These are phyloP conservation scores for Trypanosoma grayi DNA, from an alignment of 208 protist species.

Conservation along the genomic window DNA sequence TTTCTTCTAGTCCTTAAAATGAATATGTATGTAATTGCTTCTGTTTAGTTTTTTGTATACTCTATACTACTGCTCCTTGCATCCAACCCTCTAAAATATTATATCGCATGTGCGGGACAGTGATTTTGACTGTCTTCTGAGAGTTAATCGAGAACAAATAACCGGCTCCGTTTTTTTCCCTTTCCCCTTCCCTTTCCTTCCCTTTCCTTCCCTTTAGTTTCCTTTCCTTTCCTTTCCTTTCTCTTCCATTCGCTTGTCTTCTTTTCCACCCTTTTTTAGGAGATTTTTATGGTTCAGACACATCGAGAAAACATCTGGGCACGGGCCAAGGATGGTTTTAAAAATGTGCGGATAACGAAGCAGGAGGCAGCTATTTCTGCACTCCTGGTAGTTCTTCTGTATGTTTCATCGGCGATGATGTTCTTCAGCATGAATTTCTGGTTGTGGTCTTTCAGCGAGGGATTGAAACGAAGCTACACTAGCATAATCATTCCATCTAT, in stretches of 20 bases:
- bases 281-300: conserved; percentile 3
- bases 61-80: too few species aligned
- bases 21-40: conserved; percentile 1
- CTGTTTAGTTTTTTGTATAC: neutral
- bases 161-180: too few species aligned
- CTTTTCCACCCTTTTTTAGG: conserved; percentile 5
- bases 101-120: too few species aligned
- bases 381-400: conserved; percentile 27
- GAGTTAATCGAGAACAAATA: too few species aligned
- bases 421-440: conserved; percentile 54
- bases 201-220: conserved; percentile 17
- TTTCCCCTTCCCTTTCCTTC: too few species aligned
- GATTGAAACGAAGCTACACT: conserved; percentile 36
- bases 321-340: neutral
- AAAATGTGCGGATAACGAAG: conserved; percentile 9
- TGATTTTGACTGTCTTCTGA: too few species aligned
- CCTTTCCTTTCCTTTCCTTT: conserved; percentile 10
- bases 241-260: conserved; percentile 17
- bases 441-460: conserved; percentile 40
- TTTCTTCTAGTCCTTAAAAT: conserved; percentile 21
- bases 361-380: conserved; percentile 5
- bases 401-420: conserved; percentile 39
- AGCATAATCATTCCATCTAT: conserved; percentile 34
- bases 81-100: too few species aligned
- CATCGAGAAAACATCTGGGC: neutral